Percentiles rank a stretch among this genome's conserved stretches.
Conservation (phyloP, 345 rosid genomes). For the Rhodamnia argentea region DNA sequence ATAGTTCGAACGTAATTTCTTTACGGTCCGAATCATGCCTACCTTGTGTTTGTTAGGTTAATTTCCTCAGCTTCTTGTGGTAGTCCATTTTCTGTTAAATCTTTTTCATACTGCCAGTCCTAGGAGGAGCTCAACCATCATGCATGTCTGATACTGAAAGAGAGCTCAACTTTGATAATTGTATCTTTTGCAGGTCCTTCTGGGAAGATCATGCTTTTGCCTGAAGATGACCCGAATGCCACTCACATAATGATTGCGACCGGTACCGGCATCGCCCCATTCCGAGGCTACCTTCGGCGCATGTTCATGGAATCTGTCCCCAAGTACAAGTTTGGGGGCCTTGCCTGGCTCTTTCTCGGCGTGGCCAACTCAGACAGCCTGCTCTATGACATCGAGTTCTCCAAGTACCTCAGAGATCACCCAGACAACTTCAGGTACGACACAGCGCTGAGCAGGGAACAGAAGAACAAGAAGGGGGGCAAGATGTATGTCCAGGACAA, state of each 20-base stretch:
- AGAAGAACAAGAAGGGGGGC: constrained; percentile 88
- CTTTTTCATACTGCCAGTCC: background rate
- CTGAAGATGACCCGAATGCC: constrained; percentile 71
- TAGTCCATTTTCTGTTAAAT: background rate
- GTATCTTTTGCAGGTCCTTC: constrained; percentile 66
- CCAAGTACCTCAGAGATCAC: constrained; percentile 59
- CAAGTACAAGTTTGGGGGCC: constrained; percentile 72
- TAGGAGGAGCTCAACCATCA: background rate
- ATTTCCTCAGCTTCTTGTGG: too few species aligned
- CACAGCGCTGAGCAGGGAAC: constrained; percentile 84
- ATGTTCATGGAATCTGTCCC: constrained; percentile 95
- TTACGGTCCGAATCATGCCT: background rate
- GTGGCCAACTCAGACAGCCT: constrained; percentile 96
- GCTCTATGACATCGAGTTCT: constrained; percentile 82
- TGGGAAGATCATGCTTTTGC: constrained; percentile 97
- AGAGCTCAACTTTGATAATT: background rate
- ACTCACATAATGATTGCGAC: constrained; percentile 98
- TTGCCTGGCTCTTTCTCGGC: constrained; percentile 97
- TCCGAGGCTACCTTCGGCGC: constrained; percentile 82
- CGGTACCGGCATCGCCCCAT: constrained; percentile 96
- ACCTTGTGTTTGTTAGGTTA: background rate
- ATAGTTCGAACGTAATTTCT: background rate
- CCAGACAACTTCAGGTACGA: constrained; percentile 82
- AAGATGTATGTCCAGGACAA: constrained; percentile 98
- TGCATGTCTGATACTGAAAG: background rate